Evolutionary conservation across 257 asterid genomes (phyloP).

Genomic region (Nicotiana noctiflora): DNA sequence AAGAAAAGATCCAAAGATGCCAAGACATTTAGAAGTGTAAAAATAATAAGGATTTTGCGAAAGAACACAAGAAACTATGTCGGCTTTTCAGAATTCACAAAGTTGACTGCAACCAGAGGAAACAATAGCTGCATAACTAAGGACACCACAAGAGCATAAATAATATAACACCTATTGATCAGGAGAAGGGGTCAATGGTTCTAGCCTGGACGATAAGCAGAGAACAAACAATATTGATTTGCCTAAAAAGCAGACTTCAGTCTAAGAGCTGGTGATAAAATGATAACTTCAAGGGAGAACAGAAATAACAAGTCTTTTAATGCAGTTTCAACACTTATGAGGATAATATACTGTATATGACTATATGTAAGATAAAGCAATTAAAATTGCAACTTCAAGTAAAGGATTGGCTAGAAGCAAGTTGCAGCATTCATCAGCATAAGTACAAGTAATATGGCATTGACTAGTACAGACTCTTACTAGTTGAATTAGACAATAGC

Average conservation of each 20-base stretch:
- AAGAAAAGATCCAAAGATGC: no score
- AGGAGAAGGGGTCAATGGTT: not conserved
- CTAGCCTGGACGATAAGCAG: not conserved
- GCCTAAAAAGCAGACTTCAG: not conserved
- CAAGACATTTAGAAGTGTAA: not conserved
- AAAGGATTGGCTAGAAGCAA: not conserved
- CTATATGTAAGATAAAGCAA: not conserved
- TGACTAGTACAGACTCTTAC: not conserved
- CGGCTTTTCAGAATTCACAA: not conserved
- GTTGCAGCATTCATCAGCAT: not conserved
- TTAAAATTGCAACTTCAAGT: not conserved
- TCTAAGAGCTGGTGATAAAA: not conserved
- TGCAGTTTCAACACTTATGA: not conserved
- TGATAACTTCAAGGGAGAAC: not conserved
- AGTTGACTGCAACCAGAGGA: not conserved
- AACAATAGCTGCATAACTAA: not conserved
- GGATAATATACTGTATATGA: not conserved
- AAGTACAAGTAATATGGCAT: not conserved
- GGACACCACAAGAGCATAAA: not conserved
- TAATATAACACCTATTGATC: not conserved
- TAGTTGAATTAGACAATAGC: not conserved
- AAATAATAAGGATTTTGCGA: not conserved
- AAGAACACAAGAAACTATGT: not conserved
- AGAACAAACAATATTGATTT: not conserved
- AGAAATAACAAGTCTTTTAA: not conserved